phyloP scores from a whole-genome alignment of 352 stramenopile species.

The Globisporangium viniferum region DNA sequence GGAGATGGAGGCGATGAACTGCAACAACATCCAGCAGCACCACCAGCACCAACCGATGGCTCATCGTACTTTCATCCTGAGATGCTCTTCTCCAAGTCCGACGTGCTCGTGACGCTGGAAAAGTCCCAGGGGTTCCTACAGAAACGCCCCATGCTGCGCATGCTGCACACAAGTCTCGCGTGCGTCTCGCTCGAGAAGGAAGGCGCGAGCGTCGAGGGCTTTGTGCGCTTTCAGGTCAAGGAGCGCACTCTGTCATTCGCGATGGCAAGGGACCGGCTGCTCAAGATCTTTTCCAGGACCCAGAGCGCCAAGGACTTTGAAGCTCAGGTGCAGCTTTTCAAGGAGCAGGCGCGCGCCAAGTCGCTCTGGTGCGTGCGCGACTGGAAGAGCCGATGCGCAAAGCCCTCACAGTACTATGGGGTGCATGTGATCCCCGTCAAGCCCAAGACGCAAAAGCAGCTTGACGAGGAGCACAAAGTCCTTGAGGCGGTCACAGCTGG shows the following conservation, averaged over 20 bases:
- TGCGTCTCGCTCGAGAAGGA: constrained; percentile 62
- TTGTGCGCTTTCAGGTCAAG: constrained; percentile 47
- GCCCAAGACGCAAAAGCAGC: constrained; percentile 37
- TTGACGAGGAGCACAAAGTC: constrained; percentile 30
- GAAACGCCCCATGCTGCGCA: constrained; percentile 55
- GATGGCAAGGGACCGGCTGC: constrained; percentile 16
- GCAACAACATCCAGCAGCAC: background rate
- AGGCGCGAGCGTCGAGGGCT: constrained; percentile 36
- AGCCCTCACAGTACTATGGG: constrained; percentile 46
- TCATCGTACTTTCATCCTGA: constrained; percentile 25
- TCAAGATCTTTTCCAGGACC: constrained; percentile 34
- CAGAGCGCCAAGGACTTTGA: constrained; percentile 36
- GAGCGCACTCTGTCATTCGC: constrained; percentile 43
- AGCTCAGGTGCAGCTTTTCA: constrained; percentile 37
- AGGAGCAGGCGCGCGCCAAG: constrained; percentile 33
- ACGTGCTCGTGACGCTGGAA: constrained; percentile 50
- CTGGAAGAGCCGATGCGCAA: constrained; percentile 34
- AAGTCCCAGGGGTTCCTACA: constrained; percentile 33
- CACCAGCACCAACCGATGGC: background rate
- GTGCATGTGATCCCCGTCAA: constrained; percentile 48
- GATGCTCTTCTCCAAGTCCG: constrained; percentile 51
- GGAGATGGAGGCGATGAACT: too few relatives aligned
- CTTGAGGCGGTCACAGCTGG: constrained; percentile 23
- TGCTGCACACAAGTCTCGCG: constrained; percentile 48
- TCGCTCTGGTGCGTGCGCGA: constrained; percentile 67